Evolutionary conservation across 345 rosid species (phyloP).

Genomic region (Citrus cavaleriei): DNA sequence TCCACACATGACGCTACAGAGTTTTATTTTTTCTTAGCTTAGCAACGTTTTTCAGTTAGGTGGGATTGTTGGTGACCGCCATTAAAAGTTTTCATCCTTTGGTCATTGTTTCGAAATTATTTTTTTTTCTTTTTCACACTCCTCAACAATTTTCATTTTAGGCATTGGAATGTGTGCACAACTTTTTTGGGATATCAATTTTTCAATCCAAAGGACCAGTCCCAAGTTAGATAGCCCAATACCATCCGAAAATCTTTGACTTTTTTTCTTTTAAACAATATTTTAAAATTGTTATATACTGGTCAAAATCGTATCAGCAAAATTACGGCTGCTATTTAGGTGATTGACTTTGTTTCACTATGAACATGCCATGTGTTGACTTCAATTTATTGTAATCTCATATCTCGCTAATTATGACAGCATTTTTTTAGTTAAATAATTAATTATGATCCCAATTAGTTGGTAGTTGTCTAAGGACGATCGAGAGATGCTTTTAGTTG

Average conservation of each 20-base stretch:
- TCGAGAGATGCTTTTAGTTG: not conserved
- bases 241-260: slow-evolving; percentile 27
- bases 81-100: not conserved
- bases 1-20: too few relatives aligned
- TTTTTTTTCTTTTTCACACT: not conserved
- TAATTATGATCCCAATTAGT: not conserved
- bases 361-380: not conserved
- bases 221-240: slow-evolving; percentile 37
- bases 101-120: not conserved
- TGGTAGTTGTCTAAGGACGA: not conserved
- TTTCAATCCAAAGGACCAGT: slow-evolving; percentile 4
- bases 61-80: slow-evolving; percentile 46
- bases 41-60: slow-evolving; percentile 16
- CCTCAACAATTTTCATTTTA: not conserved
- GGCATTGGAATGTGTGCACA: not conserved
- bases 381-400: not conserved
- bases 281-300: too few relatives aligned
- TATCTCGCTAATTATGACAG: too few relatives aligned
- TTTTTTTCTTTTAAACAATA: not conserved
- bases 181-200: not conserved
- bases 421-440: too few relatives aligned
- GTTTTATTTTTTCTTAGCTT: not conserved
- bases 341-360: slow-evolving; percentile 4
- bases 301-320: not conserved
- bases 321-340: not conserved